A percentile compares a stretch with the other conserved stretches of the same genome.
Evolutionary conservation across 257 asterid species (phyloP).

Genomic region (Anisodus tanguticus): DNA sequence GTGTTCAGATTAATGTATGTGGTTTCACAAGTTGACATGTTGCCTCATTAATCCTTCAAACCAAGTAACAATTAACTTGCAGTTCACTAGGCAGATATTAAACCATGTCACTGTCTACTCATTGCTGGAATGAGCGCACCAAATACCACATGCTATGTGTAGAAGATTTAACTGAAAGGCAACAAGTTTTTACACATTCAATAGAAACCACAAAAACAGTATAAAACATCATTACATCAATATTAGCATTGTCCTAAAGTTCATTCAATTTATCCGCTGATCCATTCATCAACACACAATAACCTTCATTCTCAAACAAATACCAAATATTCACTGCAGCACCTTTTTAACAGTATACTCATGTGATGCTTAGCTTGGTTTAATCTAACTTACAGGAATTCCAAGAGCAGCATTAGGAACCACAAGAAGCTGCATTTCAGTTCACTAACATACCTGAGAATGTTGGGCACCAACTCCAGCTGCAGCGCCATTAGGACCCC

Average conservation of each 20-base stretch:
- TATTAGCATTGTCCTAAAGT: neutral
- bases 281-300: neutral
- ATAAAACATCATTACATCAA: neutral
- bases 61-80: neutral
- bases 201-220: neutral
- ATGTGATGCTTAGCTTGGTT: slow-evolving; percentile 11
- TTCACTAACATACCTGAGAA: slow-evolving; percentile 44
- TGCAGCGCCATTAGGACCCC: slow-evolving; percentile 64
- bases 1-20: neutral
- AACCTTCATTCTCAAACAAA: neutral
- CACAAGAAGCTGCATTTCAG: neutral
- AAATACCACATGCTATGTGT: neutral
- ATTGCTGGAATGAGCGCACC: neutral
- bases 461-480: slow-evolving; percentile 64
- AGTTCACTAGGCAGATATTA: neutral
- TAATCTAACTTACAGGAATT: neutral
- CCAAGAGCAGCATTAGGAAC: neutral
- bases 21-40: neutral
- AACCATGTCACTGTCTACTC: neutral
- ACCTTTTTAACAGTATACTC: neutral
- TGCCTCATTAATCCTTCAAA: neutral
- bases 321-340: slow-evolving; percentile 11
- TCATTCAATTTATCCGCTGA: neutral
- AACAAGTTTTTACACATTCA: neutral
- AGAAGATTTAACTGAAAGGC: neutral